Conservation (phyloP, 768 basidiomycete species). For the Lentinula aciculospora region DNA sequence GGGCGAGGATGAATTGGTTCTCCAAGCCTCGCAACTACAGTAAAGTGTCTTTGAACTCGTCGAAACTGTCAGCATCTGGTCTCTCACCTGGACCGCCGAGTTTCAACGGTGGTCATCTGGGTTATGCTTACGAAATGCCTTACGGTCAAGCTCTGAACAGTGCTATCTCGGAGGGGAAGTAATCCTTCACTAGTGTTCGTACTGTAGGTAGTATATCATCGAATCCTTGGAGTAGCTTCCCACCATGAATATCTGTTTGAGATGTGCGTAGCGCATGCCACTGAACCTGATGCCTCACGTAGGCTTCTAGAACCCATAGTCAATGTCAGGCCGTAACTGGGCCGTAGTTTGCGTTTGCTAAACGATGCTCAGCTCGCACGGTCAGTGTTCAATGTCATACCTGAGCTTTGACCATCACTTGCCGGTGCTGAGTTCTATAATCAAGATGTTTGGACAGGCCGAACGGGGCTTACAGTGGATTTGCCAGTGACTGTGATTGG, state of each 20-base stretch:
- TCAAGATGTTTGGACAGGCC: no score
- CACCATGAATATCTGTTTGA: background rate
- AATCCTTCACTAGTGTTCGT: background rate
- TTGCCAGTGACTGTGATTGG: background rate
- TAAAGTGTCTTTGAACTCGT: background rate
- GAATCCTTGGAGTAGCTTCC: background rate
- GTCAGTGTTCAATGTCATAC: no score
- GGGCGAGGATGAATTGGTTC: background rate
- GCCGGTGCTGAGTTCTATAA: no score
- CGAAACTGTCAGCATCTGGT: background rate
- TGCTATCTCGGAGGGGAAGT: background rate
- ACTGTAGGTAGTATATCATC: background rate
- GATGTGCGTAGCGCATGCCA: no score
- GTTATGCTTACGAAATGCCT: conserved; percentile 3
- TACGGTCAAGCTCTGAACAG: background rate
- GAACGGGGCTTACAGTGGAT: no score
- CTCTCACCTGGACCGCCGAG: conserved; percentile 5
- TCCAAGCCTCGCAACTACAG: background rate
- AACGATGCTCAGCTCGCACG: no score
- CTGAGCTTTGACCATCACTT: no score
- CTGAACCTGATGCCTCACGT: no score
- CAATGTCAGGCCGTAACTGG: no score
- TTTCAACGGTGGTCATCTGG: conserved; percentile 1
- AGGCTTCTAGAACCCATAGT: no score
- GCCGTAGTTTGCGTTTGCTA: no score